Percentiles rank a stretch among this genome's conserved stretches.
Conservation (phyloP, 2,329 filamentous ascomycete genomes). For the Aspergillus nomiae region DNA sequence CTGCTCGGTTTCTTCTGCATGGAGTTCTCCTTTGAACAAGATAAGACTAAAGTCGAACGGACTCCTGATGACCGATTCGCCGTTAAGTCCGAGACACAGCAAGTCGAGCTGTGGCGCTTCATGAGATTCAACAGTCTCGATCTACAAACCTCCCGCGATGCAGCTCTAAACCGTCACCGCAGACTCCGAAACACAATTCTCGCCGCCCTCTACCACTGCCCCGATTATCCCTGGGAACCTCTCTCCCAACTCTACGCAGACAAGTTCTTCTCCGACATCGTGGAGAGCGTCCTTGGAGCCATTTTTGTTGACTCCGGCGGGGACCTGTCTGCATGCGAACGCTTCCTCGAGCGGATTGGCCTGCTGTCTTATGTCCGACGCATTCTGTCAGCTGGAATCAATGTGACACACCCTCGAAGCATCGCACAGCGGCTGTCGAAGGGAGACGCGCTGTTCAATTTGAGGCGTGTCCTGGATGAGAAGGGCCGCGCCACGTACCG, state of each 20-base stretch:
- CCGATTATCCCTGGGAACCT: slow-evolving; percentile 73
- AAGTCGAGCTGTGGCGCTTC: slow-evolving; percentile 66
- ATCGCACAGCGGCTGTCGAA: slow-evolving; percentile 62
- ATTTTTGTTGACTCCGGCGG: slow-evolving; percentile 78
- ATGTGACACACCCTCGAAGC: slow-evolving; percentile 66
- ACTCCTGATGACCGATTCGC: slow-evolving; percentile 24
- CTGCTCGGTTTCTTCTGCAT: slow-evolving; percentile 78
- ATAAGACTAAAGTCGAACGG: slow-evolving; percentile 9
- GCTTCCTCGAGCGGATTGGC: slow-evolving; percentile 64
- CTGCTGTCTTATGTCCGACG: slow-evolving; percentile 65
- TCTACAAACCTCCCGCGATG: slow-evolving; percentile 19
- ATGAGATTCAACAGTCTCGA: slow-evolving; percentile 52
- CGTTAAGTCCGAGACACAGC: slow-evolving; percentile 21
- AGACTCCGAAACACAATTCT: slow-evolving; percentile 54
- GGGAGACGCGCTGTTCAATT: slow-evolving; percentile 20
- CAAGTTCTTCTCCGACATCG: slow-evolving; percentile 81
- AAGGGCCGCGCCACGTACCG: slow-evolving; percentile 23
- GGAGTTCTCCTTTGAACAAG: slow-evolving; percentile 41
- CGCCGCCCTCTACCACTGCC: slow-evolving; percentile 52
- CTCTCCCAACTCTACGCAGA: slow-evolving; percentile 66
- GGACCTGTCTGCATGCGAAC: slow-evolving; percentile 59
- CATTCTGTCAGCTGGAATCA: slow-evolving; percentile 60
- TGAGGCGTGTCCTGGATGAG: slow-evolving; percentile 15
- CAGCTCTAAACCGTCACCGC: slow-evolving; percentile 44
- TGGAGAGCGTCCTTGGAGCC: slow-evolving; percentile 79